These are phyloP conservation scores for Lachancea dasiensis DNA, from an alignment of 805 yeast genomes.

Conservation along the genomic window DNA sequence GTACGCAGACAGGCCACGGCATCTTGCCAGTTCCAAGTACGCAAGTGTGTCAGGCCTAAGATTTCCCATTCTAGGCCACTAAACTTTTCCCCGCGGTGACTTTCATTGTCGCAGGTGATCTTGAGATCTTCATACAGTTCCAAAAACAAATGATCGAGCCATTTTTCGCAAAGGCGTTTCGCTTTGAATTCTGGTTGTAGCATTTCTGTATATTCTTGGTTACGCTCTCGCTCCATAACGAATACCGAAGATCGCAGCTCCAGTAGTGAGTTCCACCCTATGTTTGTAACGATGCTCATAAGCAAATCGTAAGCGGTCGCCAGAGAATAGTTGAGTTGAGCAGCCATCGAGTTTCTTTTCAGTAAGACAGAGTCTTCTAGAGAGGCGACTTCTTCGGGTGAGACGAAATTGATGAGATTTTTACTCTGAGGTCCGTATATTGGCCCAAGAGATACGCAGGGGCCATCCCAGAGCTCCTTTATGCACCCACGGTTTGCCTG, in stretches of 20 bases:
- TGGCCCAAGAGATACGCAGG: constrained; percentile 27
- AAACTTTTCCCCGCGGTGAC: constrained; percentile 36
- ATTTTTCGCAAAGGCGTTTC: constrained; percentile 30
- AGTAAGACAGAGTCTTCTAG: constrained; percentile 23
- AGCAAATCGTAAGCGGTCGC: constrained; percentile 58
- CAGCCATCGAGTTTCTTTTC: constrained; percentile 26
- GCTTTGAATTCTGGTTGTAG: constrained; percentile 19
- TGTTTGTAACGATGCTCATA: constrained; percentile 55
- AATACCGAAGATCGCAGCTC: constrained; percentile 63
- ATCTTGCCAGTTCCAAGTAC: constrained; percentile 43
- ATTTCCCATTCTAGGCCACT: constrained; percentile 73
- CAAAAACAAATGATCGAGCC: constrained; percentile 32
- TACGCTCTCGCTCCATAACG: constrained; percentile 71
- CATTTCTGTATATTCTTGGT: constrained; percentile 5
- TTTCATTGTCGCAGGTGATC: constrained; percentile 27
- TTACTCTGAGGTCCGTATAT: constrained; percentile 29
- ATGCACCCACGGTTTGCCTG: constrained; percentile 22
- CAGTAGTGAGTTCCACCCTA: constrained; percentile 82
- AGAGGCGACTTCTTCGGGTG: constrained; percentile 26
- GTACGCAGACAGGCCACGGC: constrained; percentile 50
- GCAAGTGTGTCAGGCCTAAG: constrained; percentile 50
- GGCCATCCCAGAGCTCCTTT: constrained; percentile 22
- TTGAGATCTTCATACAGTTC: constrained; percentile 33
- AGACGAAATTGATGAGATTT: constrained; percentile 28
- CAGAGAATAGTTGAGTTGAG: constrained; percentile 26